Evolutionary conservation across 2,329 filamentous ascomycete species (phyloP).

Genomic region (Fusarium oxysporum): DNA sequence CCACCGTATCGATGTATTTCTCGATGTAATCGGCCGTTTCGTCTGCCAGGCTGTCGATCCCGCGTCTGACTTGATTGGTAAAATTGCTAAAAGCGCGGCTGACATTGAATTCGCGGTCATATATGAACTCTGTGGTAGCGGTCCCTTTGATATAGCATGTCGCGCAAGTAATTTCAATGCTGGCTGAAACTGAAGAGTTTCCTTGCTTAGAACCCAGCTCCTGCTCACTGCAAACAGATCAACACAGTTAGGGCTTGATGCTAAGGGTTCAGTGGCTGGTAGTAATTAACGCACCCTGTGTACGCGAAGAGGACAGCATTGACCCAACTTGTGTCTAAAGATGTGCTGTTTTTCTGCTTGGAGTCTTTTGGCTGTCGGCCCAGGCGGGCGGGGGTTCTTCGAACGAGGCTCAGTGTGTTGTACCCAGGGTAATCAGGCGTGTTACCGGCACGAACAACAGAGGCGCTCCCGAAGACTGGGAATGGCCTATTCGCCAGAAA

Average conservation of each 20-base stretch:
- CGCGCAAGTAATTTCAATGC: not conserved
- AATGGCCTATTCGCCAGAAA: not conserved
- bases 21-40: not conserved
- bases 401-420: rapidly evolving
- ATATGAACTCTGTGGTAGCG: not conserved
- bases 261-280: rapidly evolving
- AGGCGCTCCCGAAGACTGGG: rapidly evolving
- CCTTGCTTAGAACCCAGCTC: not conserved
- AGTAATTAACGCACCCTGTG: not conserved
- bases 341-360: not conserved
- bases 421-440: not conserved
- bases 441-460: rapidly evolving
- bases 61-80: not conserved
- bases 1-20: not conserved
- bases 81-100: not conserved
- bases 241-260: rapidly evolving
- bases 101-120: not conserved
- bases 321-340: not conserved
- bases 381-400: not conserved
- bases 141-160: not conserved
- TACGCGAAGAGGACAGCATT: not conserved
- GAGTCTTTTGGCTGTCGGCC: not conserved
- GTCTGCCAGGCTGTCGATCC: not conserved
- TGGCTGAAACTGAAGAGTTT: not conserved
- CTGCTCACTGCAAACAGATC: not conserved